These are phyloP conservation scores for Nicotiana attenuata DNA, from an alignment of 257 asterid species.

Conservation along the genomic window DNA sequence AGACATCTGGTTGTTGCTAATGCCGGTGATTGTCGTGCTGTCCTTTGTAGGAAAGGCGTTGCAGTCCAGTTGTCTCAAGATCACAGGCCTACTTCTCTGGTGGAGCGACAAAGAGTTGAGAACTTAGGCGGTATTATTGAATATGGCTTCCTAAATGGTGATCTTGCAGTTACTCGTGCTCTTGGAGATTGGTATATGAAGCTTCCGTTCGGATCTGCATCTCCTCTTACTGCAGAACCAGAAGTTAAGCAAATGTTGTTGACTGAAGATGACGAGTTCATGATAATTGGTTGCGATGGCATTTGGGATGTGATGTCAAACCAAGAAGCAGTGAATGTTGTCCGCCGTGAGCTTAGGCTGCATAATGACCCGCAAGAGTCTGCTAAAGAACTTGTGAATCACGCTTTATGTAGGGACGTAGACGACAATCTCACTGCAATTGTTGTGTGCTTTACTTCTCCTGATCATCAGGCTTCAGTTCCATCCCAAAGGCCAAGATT, in stretches of 20 bases:
- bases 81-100: conserved; percentile 65
- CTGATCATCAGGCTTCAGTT: conserved; percentile 23
- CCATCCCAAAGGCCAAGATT: conserved; percentile 48
- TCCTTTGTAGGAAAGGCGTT: conserved; percentile 74
- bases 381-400: conserved; percentile 66
- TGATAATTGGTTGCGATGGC: conserved; percentile 91
- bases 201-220: conserved; percentile 65
- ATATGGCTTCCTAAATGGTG: conserved; percentile 77
- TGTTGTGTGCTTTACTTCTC: conserved; percentile 54
- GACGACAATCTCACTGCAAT: conserved; percentile 78
- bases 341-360: conserved; percentile 50
- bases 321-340: conserved; percentile 78
- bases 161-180: conserved; percentile 84
- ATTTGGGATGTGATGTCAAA: conserved; percentile 89
- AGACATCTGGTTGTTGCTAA: conserved; percentile 69
- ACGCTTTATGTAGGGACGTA: conserved; percentile 47
- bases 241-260: conserved; percentile 50
- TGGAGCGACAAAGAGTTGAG: conserved; percentile 68
- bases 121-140: conserved; percentile 73
- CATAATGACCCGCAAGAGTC: conserved; percentile 60
- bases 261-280: conserved; percentile 82
- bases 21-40: conserved; percentile 97
- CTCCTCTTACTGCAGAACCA: conserved; percentile 89
- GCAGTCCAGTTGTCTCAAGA: conserved; percentile 90
- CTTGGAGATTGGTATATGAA: conserved; percentile 98